phyloP scores from a whole-genome alignment of 108 stramenopile genomes.

The Nannochloropsis salina region DNA sequence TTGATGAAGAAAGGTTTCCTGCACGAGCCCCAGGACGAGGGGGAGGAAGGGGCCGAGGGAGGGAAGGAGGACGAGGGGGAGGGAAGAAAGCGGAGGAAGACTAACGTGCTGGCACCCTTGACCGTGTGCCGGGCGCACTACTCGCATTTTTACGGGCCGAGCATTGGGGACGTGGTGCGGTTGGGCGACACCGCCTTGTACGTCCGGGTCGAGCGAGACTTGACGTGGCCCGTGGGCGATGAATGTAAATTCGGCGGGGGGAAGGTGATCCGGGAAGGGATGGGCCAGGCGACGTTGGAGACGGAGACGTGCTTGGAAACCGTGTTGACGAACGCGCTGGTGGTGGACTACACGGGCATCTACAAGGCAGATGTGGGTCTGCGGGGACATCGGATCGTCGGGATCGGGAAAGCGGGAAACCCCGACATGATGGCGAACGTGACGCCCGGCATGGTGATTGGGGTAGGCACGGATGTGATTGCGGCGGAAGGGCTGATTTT shows the following conservation, averaged over 20 bases:
- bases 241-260: constrained; percentile 98
- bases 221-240: constrained; percentile 60
- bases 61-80: neutral
- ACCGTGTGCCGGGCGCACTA: constrained; percentile 66
- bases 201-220: constrained; percentile 69
- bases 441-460: constrained; percentile 71
- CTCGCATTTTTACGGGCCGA: constrained; percentile 52
- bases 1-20: constrained; percentile 38
- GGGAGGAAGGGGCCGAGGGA: neutral
- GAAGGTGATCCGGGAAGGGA: constrained; percentile 93
- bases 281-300: constrained; percentile 82
- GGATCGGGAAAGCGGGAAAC: constrained; percentile 96
- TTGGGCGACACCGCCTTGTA: constrained; percentile 82
- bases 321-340: constrained; percentile 92
- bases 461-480: constrained; percentile 91
- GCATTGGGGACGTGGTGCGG: constrained; percentile 68
- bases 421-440: constrained; percentile 90
- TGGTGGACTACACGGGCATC: constrained; percentile 75
- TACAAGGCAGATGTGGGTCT: constrained; percentile 91
- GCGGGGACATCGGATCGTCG: constrained; percentile 78
- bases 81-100: neutral
- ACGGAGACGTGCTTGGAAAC: constrained; percentile 69
- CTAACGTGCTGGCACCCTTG: constrained; percentile 25
- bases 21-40: constrained; percentile 22
- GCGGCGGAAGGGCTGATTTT: constrained; percentile 92